Percentiles rank a stretch among this genome's conserved stretches.
These are phyloP conservation scores for Hyphopichia wangnamkhiaoensis DNA, from an alignment of 1,139 yeast genomes.

Conservation along the genomic window DNA sequence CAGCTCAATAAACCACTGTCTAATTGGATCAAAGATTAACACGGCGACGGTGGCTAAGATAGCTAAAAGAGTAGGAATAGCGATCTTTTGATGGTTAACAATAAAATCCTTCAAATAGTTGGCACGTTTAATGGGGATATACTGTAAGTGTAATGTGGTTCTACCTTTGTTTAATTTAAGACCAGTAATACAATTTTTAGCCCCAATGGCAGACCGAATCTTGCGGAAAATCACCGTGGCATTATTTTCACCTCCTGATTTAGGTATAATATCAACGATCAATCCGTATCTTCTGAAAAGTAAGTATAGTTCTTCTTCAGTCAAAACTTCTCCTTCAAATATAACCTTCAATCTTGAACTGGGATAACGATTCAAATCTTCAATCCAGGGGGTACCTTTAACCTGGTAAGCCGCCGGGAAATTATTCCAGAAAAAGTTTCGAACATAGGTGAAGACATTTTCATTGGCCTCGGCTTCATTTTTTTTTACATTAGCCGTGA, in stretches of 20 bases:
- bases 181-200: constrained; percentile 91
- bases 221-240: constrained; percentile 58
- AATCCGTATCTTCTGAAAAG: constrained; percentile 85
- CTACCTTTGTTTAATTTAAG: constrained; percentile 49
- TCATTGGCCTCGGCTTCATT: constrained; percentile 28
- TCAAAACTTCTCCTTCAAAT: constrained; percentile 71
- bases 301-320: constrained; percentile 83
- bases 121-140: constrained; percentile 54
- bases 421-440: constrained; percentile 17
- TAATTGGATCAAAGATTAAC: constrained; percentile 85
- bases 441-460: constrained; percentile 26
- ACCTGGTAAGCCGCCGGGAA: constrained; percentile 65
- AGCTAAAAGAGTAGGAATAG: constrained; percentile 58
- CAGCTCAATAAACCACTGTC: constrained; percentile 76
- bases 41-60: constrained; percentile 74
- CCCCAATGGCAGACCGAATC: constrained; percentile 73
- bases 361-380: constrained; percentile 80
- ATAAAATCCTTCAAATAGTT: constrained; percentile 58
- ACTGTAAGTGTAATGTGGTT: constrained; percentile 73
- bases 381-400: constrained; percentile 94
- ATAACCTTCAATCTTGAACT: constrained; percentile 60
- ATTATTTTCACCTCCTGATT: constrained; percentile 30
- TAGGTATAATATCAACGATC: constrained; percentile 71
- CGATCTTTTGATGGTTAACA: constrained; percentile 77
- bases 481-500: constrained; percentile 49